Percentiles rank a stretch among this genome's conserved stretches.
Conservation (phyloP, 176 grass and related monocot species). For the Musa troglodytarum region DNA sequence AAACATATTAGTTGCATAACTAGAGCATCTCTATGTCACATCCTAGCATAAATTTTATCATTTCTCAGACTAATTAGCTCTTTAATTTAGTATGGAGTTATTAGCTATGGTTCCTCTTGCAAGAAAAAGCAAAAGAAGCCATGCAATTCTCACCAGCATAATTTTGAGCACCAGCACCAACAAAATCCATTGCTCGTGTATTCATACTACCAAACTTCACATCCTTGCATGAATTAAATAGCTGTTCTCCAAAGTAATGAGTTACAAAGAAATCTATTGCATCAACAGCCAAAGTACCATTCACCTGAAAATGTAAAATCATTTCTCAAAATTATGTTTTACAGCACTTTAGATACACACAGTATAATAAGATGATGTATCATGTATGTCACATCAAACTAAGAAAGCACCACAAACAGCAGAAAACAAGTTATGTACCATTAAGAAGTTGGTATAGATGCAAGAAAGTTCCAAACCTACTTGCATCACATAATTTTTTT, state of each 20-base stretch:
- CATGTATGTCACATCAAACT: too few relatives aligned
- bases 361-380: neutral
- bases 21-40: neutral
- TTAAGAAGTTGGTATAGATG: neutral
- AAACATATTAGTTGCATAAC: too few relatives aligned
- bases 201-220: constrained; percentile 95
- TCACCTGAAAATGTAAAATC: constrained; percentile 47
- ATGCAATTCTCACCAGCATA: constrained; percentile 54
- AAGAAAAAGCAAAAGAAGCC: neutral
- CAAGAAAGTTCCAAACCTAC: too few relatives aligned
- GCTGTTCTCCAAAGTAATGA: constrained; percentile 52
- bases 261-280: constrained; percentile 80
- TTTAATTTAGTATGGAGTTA: neutral
- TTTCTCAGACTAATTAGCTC: neutral
- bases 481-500: neutral
- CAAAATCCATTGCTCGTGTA: constrained; percentile 95
- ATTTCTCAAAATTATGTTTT: constrained; percentile 12
- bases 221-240: constrained; percentile 95
- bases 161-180: constrained; percentile 70
- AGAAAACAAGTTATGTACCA: neutral
- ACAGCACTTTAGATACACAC: constrained; percentile 9
- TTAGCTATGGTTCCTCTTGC: neutral
- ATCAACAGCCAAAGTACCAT: constrained; percentile 57
- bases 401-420: neutral
- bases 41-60: neutral